These are phyloP conservation scores for Saccharomycopsis sp. DNA, from an alignment of 805 yeast genomes.

Conservation along the genomic window DNA sequence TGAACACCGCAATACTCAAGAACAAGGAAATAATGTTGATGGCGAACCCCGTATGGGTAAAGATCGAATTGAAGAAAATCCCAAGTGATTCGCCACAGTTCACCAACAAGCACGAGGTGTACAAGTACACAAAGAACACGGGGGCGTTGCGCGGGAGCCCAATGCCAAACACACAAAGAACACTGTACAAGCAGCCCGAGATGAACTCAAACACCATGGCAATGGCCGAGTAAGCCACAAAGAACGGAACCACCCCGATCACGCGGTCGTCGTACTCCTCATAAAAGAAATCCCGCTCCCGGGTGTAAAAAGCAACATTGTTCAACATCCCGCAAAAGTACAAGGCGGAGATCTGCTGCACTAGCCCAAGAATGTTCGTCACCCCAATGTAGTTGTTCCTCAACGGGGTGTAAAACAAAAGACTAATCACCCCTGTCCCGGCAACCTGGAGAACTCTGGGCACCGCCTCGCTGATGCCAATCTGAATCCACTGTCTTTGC, in stretches of 20 bases:
- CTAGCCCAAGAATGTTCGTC: slow-evolving; percentile 60
- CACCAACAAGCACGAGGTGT: slow-evolving; percentile 43
- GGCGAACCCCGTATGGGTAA: slow-evolving; percentile 72
- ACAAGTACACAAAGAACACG: slow-evolving; percentile 57
- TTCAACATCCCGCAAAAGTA: slow-evolving; percentile 76
- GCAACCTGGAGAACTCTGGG: slow-evolving; percentile 59
- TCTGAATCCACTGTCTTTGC: slow-evolving; percentile 34
- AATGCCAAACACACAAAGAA: slow-evolving; percentile 55
- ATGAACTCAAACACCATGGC: slow-evolving; percentile 64
- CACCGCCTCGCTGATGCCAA: slow-evolving; percentile 44
- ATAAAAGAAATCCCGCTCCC: slow-evolving; percentile 65
- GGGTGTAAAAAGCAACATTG: slow-evolving; percentile 67
- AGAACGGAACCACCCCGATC: slow-evolving; percentile 58
- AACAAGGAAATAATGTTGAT: slow-evolving; percentile 61
- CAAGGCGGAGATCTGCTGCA: slow-evolving; percentile 63
- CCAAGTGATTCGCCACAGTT: slow-evolving; percentile 84
- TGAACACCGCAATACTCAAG: slow-evolving; percentile 62
- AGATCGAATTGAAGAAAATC: slow-evolving; percentile 64
- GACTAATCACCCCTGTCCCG: slow-evolving; percentile 53
- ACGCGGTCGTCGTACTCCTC: slow-evolving; percentile 70
- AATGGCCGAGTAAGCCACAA: slow-evolving; percentile 45
- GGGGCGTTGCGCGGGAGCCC: slow-evolving; percentile 64
- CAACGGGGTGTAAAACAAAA: slow-evolving; percentile 60
- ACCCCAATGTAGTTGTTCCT: slow-evolving; percentile 41
- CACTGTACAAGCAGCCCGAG: slow-evolving; percentile 49